Evolutionary conservation across 257 asterid genomes (phyloP), one percentile per base, ranked within the genome.

Genomic region (Fraxinus pennsylvanica): DNA sequence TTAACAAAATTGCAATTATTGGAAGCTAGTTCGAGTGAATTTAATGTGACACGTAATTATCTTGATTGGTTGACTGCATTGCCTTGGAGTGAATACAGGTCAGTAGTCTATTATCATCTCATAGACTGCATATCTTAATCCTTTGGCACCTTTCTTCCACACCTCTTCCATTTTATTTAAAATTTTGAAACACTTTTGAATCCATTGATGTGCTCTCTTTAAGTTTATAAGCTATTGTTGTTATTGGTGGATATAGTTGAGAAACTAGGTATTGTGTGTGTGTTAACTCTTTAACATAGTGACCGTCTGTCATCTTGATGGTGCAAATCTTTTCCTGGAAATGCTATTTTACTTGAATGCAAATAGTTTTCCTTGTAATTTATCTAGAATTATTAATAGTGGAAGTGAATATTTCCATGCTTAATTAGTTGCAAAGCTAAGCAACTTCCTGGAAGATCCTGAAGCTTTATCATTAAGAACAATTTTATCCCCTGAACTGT

Each of bases 41-140:
- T 96, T 82, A 96, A 93, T 19, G 99, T 93, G 33, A 96, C 99
- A 45, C 97, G 99, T 78, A 93, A 93, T 85, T 96, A 96, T 88
- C 94, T 96, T 77, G 99, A 96, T 86, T 96, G 99, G 99, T 90
- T 93, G 92, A 96, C 98, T 80, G 97, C 97, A 3, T 76, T 96
- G 88, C 99, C 99, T 32, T 96, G 99, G 98, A 98, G 99, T 38
- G 96, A 90, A 86, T 93, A 91, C 93, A 96, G 99, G 99, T 96
- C 73, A 78, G 85, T 66, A 30, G 50, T 74, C 78, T 68, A 33
- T 71, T 76, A 73, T 77, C 50, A 39, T 75, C 68, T 35, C 76
- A 19, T 73, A 35, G 12, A 54, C 19, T 10, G 78, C 61, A 14
- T 63, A 74, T 47, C 65, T 73, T 7, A 50, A 47, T 69, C 33